Conservation (phyloP, 2,329 filamentous ascomycete species). For the Neocatenulostroma microsporum region DNA sequence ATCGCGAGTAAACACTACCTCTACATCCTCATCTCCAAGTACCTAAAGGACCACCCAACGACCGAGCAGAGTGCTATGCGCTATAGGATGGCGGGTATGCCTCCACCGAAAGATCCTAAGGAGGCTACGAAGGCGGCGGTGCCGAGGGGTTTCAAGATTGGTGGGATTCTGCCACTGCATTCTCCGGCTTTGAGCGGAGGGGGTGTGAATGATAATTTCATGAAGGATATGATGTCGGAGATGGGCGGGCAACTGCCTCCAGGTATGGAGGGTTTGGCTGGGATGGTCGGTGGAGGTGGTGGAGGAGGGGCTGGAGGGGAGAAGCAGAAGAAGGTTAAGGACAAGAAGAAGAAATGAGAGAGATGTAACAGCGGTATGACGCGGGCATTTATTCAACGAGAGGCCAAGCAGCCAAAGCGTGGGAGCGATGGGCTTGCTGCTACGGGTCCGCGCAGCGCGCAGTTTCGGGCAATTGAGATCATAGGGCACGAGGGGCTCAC, state of each 20-base stretch:
- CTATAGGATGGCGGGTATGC: conserved; percentile 65
- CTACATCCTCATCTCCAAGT: conserved; percentile 68
- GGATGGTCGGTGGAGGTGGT: conserved; percentile 23
- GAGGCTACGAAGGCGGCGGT: conserved; percentile 44
- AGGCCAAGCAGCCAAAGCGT: too few relatives aligned
- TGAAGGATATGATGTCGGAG: conserved; percentile 95
- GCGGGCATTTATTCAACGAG: too few relatives aligned
- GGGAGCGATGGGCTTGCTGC: too few relatives aligned
- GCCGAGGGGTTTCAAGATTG: conserved; percentile 87
- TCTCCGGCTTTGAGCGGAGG: conserved; percentile 86
- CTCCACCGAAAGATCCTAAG: conserved; percentile 58
- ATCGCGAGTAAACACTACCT: conserved; percentile 79
- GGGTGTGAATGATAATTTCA: conserved; percentile 86
- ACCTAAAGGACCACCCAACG: conserved; percentile 71
- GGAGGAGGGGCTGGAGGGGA: conserved; percentile 13
- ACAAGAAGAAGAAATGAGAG: conserved; percentile 7
- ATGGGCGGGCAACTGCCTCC: conserved; percentile 48
- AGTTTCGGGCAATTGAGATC: too few relatives aligned
- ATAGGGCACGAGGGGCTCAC: too few relatives aligned
- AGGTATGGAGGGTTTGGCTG: conserved; percentile 26
- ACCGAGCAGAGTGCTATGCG: conserved; percentile 62
- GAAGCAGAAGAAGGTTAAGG: conserved; percentile 7
- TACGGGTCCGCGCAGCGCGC: too few relatives aligned
- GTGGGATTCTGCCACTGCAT: conserved; percentile 73
- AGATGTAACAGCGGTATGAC: too few relatives aligned